These are phyloP conservation scores for Aspergillus egyptiacus DNA, from an alignment of 495 filamentous ascomycete genomes.

Conservation along the genomic window DNA sequence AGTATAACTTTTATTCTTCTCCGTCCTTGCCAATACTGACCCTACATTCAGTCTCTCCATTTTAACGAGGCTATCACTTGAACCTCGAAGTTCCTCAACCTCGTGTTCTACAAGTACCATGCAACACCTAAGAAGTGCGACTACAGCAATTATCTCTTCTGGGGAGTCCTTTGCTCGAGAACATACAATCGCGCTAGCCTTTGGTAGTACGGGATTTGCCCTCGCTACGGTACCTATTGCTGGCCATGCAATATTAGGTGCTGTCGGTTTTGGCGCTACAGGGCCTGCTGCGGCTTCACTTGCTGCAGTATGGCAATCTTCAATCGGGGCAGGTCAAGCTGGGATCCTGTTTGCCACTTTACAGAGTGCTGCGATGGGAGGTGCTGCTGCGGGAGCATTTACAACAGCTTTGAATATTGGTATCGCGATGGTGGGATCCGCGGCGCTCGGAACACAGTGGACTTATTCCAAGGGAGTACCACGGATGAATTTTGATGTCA, in stretches of 20 bases:
- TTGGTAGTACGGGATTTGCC: slow-evolving; percentile 8
- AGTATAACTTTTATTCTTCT: too few species aligned
- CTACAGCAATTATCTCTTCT: neutral
- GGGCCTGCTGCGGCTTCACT: slow-evolving; percentile 5
- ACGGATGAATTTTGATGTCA: neutral
- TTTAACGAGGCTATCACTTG: too few species aligned
- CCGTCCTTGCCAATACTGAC: too few species aligned
- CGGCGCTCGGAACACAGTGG: slow-evolving; percentile 2
- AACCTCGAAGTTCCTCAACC: too few species aligned
- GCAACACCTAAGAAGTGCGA: slow-evolving; percentile 1
- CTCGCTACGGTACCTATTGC: slow-evolving; percentile 6
- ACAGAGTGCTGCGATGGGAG: slow-evolving; percentile 8
- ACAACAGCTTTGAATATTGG: slow-evolving; percentile 10
- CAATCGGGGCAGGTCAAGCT: slow-evolving; percentile 4
- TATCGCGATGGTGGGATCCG: slow-evolving; percentile 8
- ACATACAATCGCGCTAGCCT: slow-evolving; percentile 1
- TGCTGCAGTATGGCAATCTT: slow-evolving; percentile 7
- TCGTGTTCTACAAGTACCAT: neutral
- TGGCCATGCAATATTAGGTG: slow-evolving; percentile 4
- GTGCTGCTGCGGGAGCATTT: slow-evolving; percentile 8
- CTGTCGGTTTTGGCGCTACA: slow-evolving; percentile 1
- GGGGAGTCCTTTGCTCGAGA: slow-evolving; percentile 4
- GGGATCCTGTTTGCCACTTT: slow-evolving; percentile 5
- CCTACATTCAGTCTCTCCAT: too few species aligned
- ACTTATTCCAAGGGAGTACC: too few species aligned